Conservation (phyloP, 441 rosid species). For the Theobroma grandiflorum region DNA sequence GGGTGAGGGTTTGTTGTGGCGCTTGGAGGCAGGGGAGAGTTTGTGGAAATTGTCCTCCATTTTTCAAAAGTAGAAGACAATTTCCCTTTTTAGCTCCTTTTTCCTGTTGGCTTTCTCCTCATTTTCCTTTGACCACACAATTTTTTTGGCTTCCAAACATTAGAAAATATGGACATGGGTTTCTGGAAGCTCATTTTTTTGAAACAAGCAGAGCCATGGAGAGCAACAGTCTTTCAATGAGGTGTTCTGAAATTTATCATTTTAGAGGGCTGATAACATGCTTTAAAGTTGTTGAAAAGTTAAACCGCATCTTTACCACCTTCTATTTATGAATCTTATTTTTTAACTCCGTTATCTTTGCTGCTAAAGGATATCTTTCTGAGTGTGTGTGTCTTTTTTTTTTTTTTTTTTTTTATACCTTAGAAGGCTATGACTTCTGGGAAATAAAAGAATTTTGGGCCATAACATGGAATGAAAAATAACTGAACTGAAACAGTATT, state of each 20-base stretch:
- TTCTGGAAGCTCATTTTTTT: no score
- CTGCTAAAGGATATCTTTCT: background rate
- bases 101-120: no score
- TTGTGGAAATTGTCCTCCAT: no score
- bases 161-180: no score
- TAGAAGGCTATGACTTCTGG: background rate
- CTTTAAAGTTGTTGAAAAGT: background rate
- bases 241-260: background rate
- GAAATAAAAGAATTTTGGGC: constrained; percentile 14
- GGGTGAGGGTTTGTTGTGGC: no score
- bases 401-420: background rate
- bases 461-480: background rate
- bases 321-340: background rate
- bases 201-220: no score
- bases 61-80: no score
- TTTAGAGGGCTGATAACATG: background rate
- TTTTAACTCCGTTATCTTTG: background rate
- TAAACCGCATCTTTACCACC: background rate
- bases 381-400: no score
- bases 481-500: background rate
- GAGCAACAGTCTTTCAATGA: background rate
- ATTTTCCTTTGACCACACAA: no score
- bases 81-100: no score
- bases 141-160: no score
- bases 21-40: no score